Evolutionary conservation across 2,329 filamentous ascomycete species (phyloP).

Genomic region (Venturia asperata): DNA sequence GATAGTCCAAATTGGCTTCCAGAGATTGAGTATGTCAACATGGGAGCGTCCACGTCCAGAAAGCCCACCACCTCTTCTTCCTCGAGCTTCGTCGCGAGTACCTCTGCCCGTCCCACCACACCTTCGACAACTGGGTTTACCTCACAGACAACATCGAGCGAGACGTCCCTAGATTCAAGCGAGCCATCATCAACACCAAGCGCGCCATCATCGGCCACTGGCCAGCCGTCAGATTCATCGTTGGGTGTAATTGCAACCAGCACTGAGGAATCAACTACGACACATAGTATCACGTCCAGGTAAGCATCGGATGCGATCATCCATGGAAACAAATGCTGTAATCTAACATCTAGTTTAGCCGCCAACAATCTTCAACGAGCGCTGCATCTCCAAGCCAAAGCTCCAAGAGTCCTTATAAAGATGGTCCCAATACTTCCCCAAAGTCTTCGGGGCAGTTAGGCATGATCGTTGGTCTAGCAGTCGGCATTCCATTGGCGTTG

Average conservation of each 20-base stretch:
- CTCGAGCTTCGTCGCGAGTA: not conserved
- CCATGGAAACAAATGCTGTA: too few relatives aligned
- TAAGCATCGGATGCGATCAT: not conserved
- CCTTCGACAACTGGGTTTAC: not conserved
- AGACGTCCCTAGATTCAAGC: not conserved
- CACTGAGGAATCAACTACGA: not conserved
- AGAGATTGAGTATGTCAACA: too few relatives aligned
- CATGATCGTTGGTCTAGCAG: slow-evolving; percentile 9
- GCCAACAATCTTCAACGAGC: not conserved
- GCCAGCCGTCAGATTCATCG: not conserved
- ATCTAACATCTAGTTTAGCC: not conserved
- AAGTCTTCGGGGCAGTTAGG: not conserved
- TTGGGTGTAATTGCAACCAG: not conserved
- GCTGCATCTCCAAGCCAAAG: not conserved
- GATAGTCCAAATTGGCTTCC: too few relatives aligned
- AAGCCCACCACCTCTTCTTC: not conserved
- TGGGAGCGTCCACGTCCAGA: not conserved
- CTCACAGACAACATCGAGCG: not conserved
- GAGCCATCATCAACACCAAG: not conserved
- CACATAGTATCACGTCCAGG: not conserved
- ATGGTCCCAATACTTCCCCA: not conserved
- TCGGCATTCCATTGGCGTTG: not conserved
- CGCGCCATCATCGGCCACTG: not conserved
- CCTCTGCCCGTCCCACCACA: not conserved
- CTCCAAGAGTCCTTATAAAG: not conserved